Base-by-base conservation (phyloP, 192 early-diverging fungal genomes). In the Linnemannia schmuckeri region DNA sequence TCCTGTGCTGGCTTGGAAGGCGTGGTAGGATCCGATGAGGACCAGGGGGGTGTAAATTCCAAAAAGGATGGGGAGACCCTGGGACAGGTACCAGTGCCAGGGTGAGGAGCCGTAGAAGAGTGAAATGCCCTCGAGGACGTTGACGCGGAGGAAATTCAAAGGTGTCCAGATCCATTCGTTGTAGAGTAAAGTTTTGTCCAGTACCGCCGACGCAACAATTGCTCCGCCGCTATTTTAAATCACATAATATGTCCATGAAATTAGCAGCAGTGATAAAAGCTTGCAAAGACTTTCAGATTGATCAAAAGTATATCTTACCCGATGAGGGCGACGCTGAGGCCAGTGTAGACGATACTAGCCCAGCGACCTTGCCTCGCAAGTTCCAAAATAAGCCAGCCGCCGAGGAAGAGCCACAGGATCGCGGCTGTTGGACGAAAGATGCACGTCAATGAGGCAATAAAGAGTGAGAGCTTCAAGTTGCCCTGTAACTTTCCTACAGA, bases 81-180 rank as follows among this genome's bases (percentile, higher is more conserved):
- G 96, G 9, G 93, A 90, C 22, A 98, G 79, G 82, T 99, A 98
- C 96, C 97, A 99, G 81, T 98, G 94, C 89, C 94, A 96, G 18
- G 96, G 94, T 20, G 98, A 94, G n/a, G 91, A 90, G 63, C 98
- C 98, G 87, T 99, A 99, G 91, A 98, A 99, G 0, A 94, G 77
- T 6, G 96, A 94, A 66, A 99, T 92, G 15, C 92, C 93, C 38
- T 96, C 89, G 9, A 94, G 73, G 37, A 99, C 93, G 78, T 99
- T 99, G 83, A 96, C 91, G 41, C 91, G 83, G 46, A 97, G 88
- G 84, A 99, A 99, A 41, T 94, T 93, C 71, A 90, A 91, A 0
- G 97, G 96, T 20, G 93, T 91, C 63, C 97, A 92, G 40, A 95
- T 92, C 92, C 94, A 94, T 54, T 85, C 69, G 6, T 80, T 77